These are phyloP conservation scores for Acacia pycnantha DNA, from an alignment of 331 rosid species.

Conservation along the genomic window DNA sequence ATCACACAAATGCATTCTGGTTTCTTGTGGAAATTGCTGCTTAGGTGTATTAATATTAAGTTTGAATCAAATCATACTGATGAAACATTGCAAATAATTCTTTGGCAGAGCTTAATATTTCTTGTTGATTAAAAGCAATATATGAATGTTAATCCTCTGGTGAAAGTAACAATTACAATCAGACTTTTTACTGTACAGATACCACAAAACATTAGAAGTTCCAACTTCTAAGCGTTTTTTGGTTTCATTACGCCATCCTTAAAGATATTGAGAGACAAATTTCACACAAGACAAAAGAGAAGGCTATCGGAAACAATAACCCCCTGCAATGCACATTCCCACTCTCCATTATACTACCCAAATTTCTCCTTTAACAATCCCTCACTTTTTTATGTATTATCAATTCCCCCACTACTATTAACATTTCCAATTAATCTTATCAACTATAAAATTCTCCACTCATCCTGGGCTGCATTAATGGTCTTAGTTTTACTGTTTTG, in stretches of 20 bases:
- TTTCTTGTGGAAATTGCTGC: neutral
- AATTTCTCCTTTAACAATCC: neutral
- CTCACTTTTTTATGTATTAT: neutral
- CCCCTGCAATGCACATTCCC: neutral
- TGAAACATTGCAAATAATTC: neutral
- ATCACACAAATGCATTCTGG: neutral
- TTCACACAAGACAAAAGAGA: slow-evolving; percentile 11
- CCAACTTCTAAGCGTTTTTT: neutral
- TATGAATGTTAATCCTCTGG: neutral
- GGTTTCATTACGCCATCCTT: neutral
- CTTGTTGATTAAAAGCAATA: slow-evolving; percentile 13
- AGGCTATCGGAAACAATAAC: neutral
- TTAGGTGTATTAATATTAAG: neutral
- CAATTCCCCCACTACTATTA: neutral
- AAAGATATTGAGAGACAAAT: neutral
- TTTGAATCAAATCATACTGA: neutral
- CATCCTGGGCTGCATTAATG: neutral
- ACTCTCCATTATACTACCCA: neutral
- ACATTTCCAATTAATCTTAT: neutral
- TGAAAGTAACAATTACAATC: slow-evolving; percentile 10
- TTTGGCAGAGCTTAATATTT: neutral
- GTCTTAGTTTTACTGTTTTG: neutral
- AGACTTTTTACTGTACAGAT: neutral
- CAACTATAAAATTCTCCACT: neutral
- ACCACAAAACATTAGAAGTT: slow-evolving; percentile 7